Conservation (phyloP, 306 rosid species). For the Notholithocarpus densiflorus region DNA sequence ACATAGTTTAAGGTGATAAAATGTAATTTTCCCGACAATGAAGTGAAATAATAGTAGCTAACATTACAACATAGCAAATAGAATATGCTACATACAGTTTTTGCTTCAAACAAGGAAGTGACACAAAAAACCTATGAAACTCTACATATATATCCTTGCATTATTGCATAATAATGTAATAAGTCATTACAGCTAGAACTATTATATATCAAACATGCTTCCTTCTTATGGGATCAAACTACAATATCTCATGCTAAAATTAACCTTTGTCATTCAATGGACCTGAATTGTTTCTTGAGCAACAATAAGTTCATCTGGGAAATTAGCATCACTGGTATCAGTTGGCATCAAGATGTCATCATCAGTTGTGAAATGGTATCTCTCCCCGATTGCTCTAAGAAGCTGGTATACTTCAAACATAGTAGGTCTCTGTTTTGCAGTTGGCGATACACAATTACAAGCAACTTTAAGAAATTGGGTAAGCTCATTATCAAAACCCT, state of each 20-base stretch:
- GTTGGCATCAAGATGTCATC: conserved; percentile 58
- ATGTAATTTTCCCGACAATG: too few species aligned
- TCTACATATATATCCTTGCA: background rate
- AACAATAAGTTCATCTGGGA: conserved; percentile 74
- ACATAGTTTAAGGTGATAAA: too few species aligned
- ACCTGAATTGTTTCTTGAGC: conserved; percentile 34
- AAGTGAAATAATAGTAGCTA: background rate
- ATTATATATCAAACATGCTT: background rate
- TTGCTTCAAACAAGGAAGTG: background rate
- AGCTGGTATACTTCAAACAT: conserved; percentile 95
- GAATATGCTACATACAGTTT: background rate
- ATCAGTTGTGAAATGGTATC: conserved; percentile 64
- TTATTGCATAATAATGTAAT: background rate
- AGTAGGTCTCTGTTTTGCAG: conserved; percentile 83
- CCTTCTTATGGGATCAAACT: background rate
- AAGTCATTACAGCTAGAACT: background rate
- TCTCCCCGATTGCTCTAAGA: conserved; percentile 74
- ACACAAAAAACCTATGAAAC: background rate
- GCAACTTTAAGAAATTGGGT: conserved; percentile 90
- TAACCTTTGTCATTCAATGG: background rate
- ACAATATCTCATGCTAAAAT: background rate
- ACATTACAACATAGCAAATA: background rate
- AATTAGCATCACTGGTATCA: conserved; percentile 29
- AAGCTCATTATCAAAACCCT: conserved; percentile 69
- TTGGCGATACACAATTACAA: conserved; percentile 56